These are phyloP conservation scores for Aspergillus vadensis DNA, from an alignment of 2,329 filamentous ascomycete species.

Conservation along the genomic window DNA sequence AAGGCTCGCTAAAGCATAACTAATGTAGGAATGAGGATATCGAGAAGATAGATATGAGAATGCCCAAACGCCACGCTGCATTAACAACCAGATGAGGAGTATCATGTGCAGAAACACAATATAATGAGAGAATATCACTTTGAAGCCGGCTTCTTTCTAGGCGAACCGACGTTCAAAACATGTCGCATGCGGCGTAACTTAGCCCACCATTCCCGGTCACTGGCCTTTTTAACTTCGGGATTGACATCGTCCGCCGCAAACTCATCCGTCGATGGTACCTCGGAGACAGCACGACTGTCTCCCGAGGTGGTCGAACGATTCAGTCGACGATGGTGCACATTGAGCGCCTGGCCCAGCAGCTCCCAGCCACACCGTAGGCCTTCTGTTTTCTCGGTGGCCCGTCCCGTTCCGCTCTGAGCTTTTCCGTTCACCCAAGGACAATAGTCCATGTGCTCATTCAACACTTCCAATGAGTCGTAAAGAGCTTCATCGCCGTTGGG, in stretches of 20 bases:
- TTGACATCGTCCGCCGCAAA: constrained; percentile 39
- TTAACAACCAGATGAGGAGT: neutral
- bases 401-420: constrained; percentile 57
- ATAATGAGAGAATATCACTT: constrained; percentile 7
- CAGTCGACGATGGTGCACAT: constrained; percentile 41
- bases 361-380: constrained; percentile 50
- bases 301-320: constrained; percentile 30
- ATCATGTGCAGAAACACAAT: neutral
- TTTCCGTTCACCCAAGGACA: constrained; percentile 74
- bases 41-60: constrained; percentile 1
- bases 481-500: constrained; percentile 51
- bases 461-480: constrained; percentile 62
- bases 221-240: constrained; percentile 53
- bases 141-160: constrained; percentile 43
- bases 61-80: constrained; percentile 23
- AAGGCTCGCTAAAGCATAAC: neutral
- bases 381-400: constrained; percentile 32
- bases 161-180: constrained; percentile 66
- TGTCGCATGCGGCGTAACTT: constrained; percentile 71
- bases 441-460: constrained; percentile 76
- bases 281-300: constrained; percentile 33
- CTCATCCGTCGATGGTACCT: constrained; percentile 24
- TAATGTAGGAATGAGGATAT: constrained; percentile 5
- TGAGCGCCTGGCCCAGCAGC: constrained; percentile 45
- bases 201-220: constrained; percentile 75